A percentile compares a stretch with the other conserved stretches of the same genome.
Evolutionary conservation across 2,329 filamentous ascomycete species (phyloP).

Genomic region (Dactylellina drechsleri): DNA sequence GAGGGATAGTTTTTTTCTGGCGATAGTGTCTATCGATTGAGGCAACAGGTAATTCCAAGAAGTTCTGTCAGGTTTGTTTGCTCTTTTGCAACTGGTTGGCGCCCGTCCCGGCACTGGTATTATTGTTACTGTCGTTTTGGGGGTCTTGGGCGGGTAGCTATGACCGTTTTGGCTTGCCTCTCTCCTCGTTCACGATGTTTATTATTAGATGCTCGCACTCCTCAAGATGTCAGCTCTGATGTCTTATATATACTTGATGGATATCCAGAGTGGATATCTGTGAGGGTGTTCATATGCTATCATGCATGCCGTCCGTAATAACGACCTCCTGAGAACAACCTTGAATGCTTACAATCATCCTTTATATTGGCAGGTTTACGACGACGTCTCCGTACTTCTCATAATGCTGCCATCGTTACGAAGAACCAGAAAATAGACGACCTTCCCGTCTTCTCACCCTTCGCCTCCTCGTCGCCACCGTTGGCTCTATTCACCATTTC

Average conservation of each 20-base stretch:
- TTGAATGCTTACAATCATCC: background rate
- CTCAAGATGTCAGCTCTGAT: too few relatives aligned
- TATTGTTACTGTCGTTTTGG: too few relatives aligned
- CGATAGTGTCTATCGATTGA: background rate
- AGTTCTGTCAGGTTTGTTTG: background rate
- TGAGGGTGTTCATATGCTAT: too few relatives aligned
- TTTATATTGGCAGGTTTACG: constrained; percentile 4
- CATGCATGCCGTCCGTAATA: too few relatives aligned
- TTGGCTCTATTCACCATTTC: background rate
- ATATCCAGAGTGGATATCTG: background rate
- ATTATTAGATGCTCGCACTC: too few relatives aligned
- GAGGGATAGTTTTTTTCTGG: too few relatives aligned
- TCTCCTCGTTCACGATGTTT: background rate
- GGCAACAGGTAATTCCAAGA: constrained; percentile 4
- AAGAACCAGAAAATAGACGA: constrained; percentile 3
- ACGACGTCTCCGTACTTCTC: constrained; percentile 1
- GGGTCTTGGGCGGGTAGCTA: too few relatives aligned
- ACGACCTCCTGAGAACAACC: too few relatives aligned
- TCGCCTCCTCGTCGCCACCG: background rate
- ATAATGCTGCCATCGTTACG: background rate
- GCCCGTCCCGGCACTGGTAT: background rate
- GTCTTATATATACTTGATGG: background rate
- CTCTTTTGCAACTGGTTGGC: constrained; percentile 1
- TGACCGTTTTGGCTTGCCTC: background rate
- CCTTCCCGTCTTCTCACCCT: background rate